A percentile compares a stretch with the other conserved stretches of the same genome.
phyloP scores from a whole-genome alignment of 345 rosid genomes.

The Aethionema arabicum region DNA sequence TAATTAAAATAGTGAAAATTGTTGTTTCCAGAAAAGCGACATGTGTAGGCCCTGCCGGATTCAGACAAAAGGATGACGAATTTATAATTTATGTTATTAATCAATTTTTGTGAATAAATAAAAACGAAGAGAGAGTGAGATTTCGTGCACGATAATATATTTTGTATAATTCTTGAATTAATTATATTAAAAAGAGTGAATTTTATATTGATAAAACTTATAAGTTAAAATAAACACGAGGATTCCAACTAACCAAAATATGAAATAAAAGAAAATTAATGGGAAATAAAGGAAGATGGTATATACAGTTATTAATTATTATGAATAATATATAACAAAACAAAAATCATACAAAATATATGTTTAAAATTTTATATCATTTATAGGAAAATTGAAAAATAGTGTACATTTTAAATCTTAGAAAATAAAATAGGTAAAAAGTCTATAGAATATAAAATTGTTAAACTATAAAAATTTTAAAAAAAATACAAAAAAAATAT shows the following conservation, averaged over 20 bases:
- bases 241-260: constrained; percentile 21
- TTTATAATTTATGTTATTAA: constrained; percentile 2
- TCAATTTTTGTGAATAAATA: neutral
- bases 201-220: constrained; percentile 10
- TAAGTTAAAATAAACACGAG: constrained; percentile 26
- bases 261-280: constrained; percentile 6
- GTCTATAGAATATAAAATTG: too few species aligned
- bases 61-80: constrained; percentile 12
- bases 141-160: constrained; percentile 35
- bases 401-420: too few species aligned
- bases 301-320: constrained; percentile 10
- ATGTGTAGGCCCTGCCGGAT: constrained; percentile 31
- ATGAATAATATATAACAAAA: too few species aligned
- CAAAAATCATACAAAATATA: neutral
- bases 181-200: neutral
- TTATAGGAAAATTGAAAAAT: too few species aligned
- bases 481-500: too few species aligned
- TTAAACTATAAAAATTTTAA: too few species aligned
- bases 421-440: too few species aligned
- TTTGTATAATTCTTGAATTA: constrained; percentile 1
- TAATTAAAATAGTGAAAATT: constrained; percentile 20
- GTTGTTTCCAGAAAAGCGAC: constrained; percentile 38
- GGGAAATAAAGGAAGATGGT: constrained; percentile 22
- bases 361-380: too few species aligned
- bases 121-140: neutral